phyloP scores from a whole-genome alignment of 2,329 filamentous ascomycete species.

The Botrytis fragariae region DNA sequence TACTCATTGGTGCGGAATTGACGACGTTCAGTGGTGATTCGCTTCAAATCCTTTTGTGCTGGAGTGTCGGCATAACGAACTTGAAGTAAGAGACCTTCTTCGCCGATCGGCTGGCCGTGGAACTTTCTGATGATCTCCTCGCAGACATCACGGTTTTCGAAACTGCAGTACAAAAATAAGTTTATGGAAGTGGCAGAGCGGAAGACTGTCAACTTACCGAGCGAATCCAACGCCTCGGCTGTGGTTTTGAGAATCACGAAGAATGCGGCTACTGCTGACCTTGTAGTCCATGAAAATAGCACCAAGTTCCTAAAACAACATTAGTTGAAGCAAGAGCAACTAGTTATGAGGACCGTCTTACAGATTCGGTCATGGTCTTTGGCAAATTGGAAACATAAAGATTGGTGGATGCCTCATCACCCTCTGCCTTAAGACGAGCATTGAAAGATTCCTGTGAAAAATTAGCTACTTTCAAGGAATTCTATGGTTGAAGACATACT shows the following conservation, averaged over 20 bases:
- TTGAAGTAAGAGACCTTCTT: constrained; percentile 80
- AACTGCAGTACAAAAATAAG: constrained; percentile 53
- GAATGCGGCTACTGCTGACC: constrained; percentile 91
- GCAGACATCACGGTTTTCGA: constrained; percentile 84
- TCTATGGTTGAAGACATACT: constrained; percentile 49
- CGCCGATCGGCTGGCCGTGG: constrained; percentile 74
- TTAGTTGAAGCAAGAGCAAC: constrained; percentile 30
- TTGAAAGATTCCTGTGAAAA: constrained; percentile 87
- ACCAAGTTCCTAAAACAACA: constrained; percentile 61
- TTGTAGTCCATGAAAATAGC: constrained; percentile 76
- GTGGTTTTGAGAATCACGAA: constrained; percentile 85
- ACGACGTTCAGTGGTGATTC: constrained; percentile 89
- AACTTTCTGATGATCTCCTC: constrained; percentile 85
- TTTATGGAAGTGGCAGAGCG: not conserved
- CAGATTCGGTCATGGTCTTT: constrained; percentile 85
- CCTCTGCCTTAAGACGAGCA: constrained; percentile 92
- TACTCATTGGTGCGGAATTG: constrained; percentile 97
- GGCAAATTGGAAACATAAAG: constrained; percentile 97
- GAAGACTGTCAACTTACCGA: constrained; percentile 58
- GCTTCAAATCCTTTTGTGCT: constrained; percentile 93
- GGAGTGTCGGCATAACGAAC: constrained; percentile 97
- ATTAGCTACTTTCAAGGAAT: constrained; percentile 29
- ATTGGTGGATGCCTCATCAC: constrained; percentile 87
- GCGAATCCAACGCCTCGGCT: constrained; percentile 97
- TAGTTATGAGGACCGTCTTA: constrained; percentile 48